These are phyloP conservation scores for Fistulinella prunicolor DNA, from an alignment of 768 basidiomycete genomes.

Conservation along the genomic window DNA sequence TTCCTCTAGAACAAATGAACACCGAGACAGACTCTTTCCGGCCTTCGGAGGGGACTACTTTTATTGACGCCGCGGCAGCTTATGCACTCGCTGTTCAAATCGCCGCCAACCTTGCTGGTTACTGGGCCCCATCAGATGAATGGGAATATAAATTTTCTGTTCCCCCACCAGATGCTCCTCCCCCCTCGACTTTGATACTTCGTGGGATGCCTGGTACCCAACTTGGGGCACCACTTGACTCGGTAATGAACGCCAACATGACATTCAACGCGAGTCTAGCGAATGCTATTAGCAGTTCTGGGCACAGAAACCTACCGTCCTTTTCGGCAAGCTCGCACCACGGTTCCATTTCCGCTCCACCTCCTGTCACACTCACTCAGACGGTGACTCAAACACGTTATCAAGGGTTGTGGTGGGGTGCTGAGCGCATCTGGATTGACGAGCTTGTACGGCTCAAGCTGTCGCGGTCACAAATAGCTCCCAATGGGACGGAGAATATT, in stretches of 20 bases:
- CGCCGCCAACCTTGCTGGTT: constrained; percentile 56
- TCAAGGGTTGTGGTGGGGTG: constrained; percentile 88
- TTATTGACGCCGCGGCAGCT: constrained; percentile 55
- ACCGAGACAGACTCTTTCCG: constrained; percentile 51
- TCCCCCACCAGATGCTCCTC: constrained; percentile 25
- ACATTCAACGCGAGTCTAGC: constrained; percentile 38
- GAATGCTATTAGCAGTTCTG: constrained; percentile 1
- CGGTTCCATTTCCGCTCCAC: constrained; percentile 15
- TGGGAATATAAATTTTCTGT: constrained; percentile 58
- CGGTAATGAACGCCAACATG: constrained; percentile 46
- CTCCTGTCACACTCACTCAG: constrained; percentile 24
- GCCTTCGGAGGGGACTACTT: constrained; percentile 37
- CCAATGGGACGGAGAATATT: constrained; percentile 58
- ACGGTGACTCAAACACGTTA: constrained; percentile 53
- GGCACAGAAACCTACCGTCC: constrained; percentile 5
- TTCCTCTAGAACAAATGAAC: constrained; percentile 43
- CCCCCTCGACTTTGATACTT: constrained; percentile 2
- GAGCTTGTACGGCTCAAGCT: constrained; percentile 81
- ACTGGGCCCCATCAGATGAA: constrained; percentile 73
- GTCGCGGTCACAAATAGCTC: constrained; percentile 63
- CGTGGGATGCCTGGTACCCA: constrained; percentile 9
- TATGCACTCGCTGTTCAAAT: constrained; percentile 73
- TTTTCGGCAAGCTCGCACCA: not conserved
- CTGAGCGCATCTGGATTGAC: constrained; percentile 83
- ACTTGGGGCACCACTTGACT: constrained; percentile 34